Conservation (phyloP, 2,329 filamentous ascomycete genomes). For the Cladosporium sp. region DNA sequence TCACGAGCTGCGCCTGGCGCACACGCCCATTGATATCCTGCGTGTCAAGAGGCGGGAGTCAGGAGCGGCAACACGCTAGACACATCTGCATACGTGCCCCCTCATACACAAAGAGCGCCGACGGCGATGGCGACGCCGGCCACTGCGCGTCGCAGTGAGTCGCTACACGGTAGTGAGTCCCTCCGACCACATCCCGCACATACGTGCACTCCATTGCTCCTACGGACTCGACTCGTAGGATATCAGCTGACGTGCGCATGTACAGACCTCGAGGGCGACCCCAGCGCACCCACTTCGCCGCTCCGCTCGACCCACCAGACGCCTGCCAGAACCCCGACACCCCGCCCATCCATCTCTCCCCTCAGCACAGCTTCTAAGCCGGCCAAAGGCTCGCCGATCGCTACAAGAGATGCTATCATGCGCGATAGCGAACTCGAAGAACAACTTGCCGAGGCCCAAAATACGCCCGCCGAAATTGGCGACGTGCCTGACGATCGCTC, state of each 20-base stretch:
- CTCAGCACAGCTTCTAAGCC: constrained; percentile 25
- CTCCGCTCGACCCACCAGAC: constrained; percentile 8
- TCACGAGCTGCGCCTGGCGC: background rate
- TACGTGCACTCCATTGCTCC: background rate
- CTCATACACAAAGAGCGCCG: background rate
- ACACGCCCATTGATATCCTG: background rate
- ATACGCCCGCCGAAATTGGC: constrained; percentile 17
- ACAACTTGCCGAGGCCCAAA: constrained; percentile 1
- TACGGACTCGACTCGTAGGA: background rate
- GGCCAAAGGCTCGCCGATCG: constrained; percentile 23
- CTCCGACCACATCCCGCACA: background rate
- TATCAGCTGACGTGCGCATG: constrained; percentile 1
- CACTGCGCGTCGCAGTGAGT: constrained; percentile 22
- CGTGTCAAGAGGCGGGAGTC: too few relatives aligned
- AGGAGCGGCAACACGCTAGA: background rate
- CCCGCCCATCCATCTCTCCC: constrained; percentile 30
- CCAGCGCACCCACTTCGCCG: constrained; percentile 1
- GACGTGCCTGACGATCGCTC: constrained; percentile 50
- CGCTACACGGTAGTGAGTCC: constrained; percentile 16
- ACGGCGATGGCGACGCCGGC: constrained; percentile 21
- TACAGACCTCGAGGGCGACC: constrained; percentile 12
- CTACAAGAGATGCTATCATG: constrained; percentile 15
- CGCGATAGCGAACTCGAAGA: constrained; percentile 1
- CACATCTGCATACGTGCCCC: background rate
- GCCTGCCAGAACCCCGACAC: constrained; percentile 16